Evolutionary conservation across 2,329 filamentous ascomycete genomes (phyloP), one percentile per base, ranked within the genome.

Genomic region (Ilyonectria robusta): DNA sequence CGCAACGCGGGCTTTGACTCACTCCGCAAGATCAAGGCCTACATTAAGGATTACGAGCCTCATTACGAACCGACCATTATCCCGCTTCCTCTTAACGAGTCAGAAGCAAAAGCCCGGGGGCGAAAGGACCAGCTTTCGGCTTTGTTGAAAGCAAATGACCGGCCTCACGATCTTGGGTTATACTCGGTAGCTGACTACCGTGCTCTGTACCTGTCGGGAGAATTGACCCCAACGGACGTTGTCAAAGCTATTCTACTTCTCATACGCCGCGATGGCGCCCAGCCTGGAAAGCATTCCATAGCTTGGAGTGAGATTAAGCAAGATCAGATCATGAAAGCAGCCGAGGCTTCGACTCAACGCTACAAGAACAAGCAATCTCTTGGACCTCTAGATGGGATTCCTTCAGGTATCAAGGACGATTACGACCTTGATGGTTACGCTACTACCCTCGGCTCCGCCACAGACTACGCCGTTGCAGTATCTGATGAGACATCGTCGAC

Each of bases 361-460:
- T 87, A 87, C 74, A 80, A 85, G 69, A 83, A 87, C 51, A 87
- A 87, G 1, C 84, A 85, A 61, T 83, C 90, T 0, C 79, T 93
- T 4, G 88, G 91, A 0, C 84, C 88, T 0, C 82, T 95, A 0
- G 92, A 94, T 72, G 93, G 93, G 8, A 86, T 95, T 0, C 93
- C 92, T 0, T 87, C 94, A 8, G 91, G 88, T 0, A 87, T 94
- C 53, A 95, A 95, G 80, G 93, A 95, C 72, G 92, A 94, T 76
- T 88, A 92, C 56, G 90, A 94, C 76, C 80, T 95, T 26, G 87
- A 88, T 17, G 93, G 92, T 1, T 94, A 95, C 77, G 84, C 85
- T 48, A 91, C 88, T 51, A 91, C 85, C 11, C 83, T 93, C 50
- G 91, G 91, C 6, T 89, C 88, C 13, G 83, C 82, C 47, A 83